Conservation (phyloP, 176 grass and related monocot genomes). For the Oryza glaberrima region DNA sequence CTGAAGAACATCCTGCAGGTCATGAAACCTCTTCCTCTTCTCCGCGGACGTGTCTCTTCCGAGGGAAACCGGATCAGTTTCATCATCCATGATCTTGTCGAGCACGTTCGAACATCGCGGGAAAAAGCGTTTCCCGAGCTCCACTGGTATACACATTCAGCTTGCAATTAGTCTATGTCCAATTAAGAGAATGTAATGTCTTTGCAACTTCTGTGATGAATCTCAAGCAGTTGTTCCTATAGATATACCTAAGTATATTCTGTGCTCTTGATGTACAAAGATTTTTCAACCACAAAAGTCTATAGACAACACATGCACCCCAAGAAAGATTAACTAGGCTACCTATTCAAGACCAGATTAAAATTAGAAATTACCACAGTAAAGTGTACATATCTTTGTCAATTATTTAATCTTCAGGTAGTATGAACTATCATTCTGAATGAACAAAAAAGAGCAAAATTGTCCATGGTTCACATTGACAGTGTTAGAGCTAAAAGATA, state of each 20-base stretch:
- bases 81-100: conserved; percentile 76
- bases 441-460: too few relatives aligned
- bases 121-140: conserved; percentile 78
- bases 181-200: neutral
- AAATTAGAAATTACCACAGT: neutral
- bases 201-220: neutral
- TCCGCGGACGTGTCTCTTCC: conserved; percentile 46
- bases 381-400: neutral
- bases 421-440: neutral
- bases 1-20: conserved; percentile 61
- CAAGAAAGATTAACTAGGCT: neutral
- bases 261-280: neutral
- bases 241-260: neutral
- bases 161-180: conserved; percentile 16
- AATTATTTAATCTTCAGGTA: neutral
- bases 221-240: neutral
- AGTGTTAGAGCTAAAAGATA: neutral
- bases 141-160: conserved; percentile 55
- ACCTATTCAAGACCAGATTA: conserved; percentile 4
- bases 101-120: conserved; percentile 71
- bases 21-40: conserved; percentile 60
- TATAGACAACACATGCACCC: neutral
- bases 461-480: neutral
- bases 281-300: neutral
- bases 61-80: conserved; percentile 41